Evolutionary conservation across 805 yeast species (phyloP), one percentile per base, ranked within the genome.

Genomic region (Blastobotrys attinorum): DNA sequence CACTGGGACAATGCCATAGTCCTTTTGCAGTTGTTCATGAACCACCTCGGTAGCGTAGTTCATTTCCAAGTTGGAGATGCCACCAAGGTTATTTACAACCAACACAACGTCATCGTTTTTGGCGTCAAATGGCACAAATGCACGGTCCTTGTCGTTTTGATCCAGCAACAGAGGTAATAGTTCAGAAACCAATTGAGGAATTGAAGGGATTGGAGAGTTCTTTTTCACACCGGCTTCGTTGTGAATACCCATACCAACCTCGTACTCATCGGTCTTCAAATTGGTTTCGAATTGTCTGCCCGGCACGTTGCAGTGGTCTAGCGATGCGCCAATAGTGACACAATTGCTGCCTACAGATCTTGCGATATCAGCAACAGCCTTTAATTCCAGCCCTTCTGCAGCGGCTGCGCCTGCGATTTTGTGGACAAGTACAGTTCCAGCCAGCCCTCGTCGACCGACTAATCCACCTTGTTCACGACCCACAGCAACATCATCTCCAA

Each of bases 241-340:
- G 64, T 89, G 97, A 48, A 89, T 89, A 37, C 97, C 97, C 79
- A 89, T 81, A 22, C 97, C 97, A 46, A 89, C 72, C 62, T 89
- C 97, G 59, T 83, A 81, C 62, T 84, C 86, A 46, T 78, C 68
- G 3, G 63, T 71, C 22, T 65, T 72, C 48, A 86, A 72, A 44
- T 64, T 60, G 25, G 70, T 67, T 55, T 75, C 81, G 43, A 70
- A 72, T 44, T 71, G 74, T 54, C 84, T 76, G 3, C 95, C 95
- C 3, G 97, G 97, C 18, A 89, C 94, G 35, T 84, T 77, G 42
- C 92, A 86, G 57, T 92, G 89, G 54, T 85, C 96, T 52, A 89
- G 70, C 1, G 95, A 83, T 1, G 95, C 86, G 35, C 95, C 95
- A 55, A 90, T 77, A 8, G 97, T 88, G 32, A 84, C 96, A 51